Conservation (phyloP, 768 basidiomycete genomes). For the Calocera cornea region DNA sequence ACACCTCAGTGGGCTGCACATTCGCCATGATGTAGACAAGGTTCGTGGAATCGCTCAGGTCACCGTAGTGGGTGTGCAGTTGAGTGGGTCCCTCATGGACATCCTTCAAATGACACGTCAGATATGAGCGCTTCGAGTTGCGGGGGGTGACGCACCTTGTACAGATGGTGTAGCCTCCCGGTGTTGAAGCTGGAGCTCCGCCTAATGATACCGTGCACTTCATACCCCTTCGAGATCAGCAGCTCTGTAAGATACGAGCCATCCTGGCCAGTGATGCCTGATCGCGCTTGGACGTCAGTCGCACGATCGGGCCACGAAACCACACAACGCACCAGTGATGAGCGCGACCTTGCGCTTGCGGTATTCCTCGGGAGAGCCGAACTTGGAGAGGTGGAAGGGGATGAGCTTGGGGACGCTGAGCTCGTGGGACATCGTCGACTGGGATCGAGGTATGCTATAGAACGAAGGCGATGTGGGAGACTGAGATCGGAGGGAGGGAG, state of each 20-base stretch:
- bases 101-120: constrained; percentile 31
- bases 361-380: constrained; percentile 58
- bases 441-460: not conserved
- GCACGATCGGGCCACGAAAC: not conserved
- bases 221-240: constrained; percentile 73
- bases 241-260: constrained; percentile 88
- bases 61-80: constrained; percentile 80
- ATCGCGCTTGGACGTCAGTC: constrained; percentile 8
- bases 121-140: not conserved
- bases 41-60: constrained; percentile 91
- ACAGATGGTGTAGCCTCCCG: constrained; percentile 83
- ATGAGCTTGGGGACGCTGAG: constrained; percentile 8
- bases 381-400: constrained; percentile 9
- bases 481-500: not conserved
- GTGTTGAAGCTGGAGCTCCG: constrained; percentile 98
- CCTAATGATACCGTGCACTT: constrained; percentile 91
- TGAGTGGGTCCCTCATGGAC: constrained; percentile 74
- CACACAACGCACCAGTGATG: constrained; percentile 54
- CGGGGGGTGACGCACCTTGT: constrained; percentile 29
- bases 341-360: constrained; percentile 84
- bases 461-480: not conserved
- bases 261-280: constrained; percentile 93
- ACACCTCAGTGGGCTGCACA: constrained; percentile 89
- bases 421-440: constrained; percentile 1
- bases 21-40: constrained; percentile 92